Conservation (phyloP, 2,329 filamentous ascomycete species). For the Sclerotinia spermophila region DNA sequence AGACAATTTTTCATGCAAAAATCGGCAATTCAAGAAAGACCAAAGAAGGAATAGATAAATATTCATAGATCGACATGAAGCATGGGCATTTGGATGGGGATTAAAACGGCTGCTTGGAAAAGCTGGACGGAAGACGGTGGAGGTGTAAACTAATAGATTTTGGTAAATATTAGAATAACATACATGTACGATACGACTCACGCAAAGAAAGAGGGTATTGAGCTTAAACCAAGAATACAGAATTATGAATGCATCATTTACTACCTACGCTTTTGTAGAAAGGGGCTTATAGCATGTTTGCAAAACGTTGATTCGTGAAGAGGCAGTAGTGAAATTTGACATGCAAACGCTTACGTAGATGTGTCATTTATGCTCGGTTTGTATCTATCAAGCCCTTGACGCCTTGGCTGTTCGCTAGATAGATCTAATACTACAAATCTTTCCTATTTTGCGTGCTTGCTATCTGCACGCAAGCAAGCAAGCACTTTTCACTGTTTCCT, state of each 20-base stretch:
- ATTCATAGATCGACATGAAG: not conserved
- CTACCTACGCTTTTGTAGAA: not conserved
- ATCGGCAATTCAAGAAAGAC: constrained; percentile 28
- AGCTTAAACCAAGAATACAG: not conserved
- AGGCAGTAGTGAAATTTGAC: not conserved
- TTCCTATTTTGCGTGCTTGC: not conserved
- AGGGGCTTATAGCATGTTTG: not conserved
- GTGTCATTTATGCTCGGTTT: constrained; percentile 17
- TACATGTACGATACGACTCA: constrained; percentile 11
- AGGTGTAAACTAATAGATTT: constrained; percentile 30
- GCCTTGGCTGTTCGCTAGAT: constrained; percentile 8
- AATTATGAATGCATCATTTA: not conserved
- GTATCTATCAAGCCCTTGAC: constrained; percentile 15
- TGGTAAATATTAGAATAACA: constrained; percentile 30
- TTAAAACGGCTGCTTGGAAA: not conserved
- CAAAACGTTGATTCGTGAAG: not conserved
- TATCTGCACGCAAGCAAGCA: not conserved
- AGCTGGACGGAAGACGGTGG: not conserved
- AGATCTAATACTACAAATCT: constrained; percentile 30
- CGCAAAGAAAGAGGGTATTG: not conserved
- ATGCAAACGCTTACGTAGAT: not conserved
- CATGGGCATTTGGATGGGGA: not conserved
- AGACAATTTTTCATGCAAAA: constrained; percentile 46
- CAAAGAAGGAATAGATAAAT: constrained; percentile 35
- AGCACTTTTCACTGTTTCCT: not conserved